phyloP scores from a whole-genome alignment of 2,329 filamentous ascomycete genomes.

The Botryotinia convoluta region DNA sequence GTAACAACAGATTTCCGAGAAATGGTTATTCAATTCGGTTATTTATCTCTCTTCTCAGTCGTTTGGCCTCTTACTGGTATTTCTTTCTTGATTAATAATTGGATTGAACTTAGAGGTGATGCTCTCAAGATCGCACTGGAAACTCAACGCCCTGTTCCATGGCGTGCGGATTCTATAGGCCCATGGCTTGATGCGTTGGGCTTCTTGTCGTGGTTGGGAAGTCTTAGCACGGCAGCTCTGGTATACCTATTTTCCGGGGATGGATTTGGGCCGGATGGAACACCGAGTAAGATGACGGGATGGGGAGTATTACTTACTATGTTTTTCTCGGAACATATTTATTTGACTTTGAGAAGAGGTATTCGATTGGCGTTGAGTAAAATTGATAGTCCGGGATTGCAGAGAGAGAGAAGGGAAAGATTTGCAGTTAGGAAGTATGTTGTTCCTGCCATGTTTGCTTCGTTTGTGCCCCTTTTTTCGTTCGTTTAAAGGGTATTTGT shows the following conservation, averaged over 20 bases:
- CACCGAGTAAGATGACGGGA: constrained; percentile 66
- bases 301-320: constrained; percentile 82
- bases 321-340: constrained; percentile 84
- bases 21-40: constrained; percentile 85
- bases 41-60: constrained; percentile 85
- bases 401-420: constrained; percentile 79
- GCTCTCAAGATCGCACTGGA: constrained; percentile 91
- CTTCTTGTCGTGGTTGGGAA: constrained; percentile 93
- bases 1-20: constrained; percentile 89
- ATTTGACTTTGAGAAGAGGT: constrained; percentile 71
- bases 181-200: constrained; percentile 84
- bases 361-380: constrained; percentile 74
- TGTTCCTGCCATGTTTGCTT: not conserved
- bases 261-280: constrained; percentile 61
- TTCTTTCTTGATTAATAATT: constrained; percentile 92
- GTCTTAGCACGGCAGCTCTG: constrained; percentile 79
- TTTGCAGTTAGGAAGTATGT: constrained; percentile 78
- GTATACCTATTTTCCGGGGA: constrained; percentile 83
- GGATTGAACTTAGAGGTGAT: constrained; percentile 90
- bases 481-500: too few relatives aligned
- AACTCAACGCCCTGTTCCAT: constrained; percentile 84
- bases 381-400: constrained; percentile 79
- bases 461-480: constrained; percentile 3
- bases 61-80: constrained; percentile 91
- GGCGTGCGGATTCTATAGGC: constrained; percentile 89